These are phyloP conservation scores for Madurella fahalii DNA, from an alignment of 2,329 filamentous ascomycete species.

Conservation along the genomic window DNA sequence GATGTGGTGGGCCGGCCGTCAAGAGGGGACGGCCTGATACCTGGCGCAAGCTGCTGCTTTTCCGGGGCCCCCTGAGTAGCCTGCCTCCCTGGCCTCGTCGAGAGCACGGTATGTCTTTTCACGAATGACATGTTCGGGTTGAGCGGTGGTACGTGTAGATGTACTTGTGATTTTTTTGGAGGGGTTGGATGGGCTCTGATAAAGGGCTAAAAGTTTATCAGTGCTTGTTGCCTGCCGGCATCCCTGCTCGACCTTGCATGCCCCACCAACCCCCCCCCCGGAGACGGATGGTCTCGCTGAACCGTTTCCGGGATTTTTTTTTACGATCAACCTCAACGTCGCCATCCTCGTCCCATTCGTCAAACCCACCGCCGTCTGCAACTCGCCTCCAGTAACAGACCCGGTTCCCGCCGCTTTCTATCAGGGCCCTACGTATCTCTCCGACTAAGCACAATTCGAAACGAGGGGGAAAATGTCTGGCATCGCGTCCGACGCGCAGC, in stretches of 20 bases:
- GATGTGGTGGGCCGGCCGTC: constrained; percentile 87
- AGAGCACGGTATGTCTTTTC: constrained; percentile 53
- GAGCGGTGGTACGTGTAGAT: background rate
- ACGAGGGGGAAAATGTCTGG: constrained; percentile 37
- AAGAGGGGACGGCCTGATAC: constrained; percentile 77
- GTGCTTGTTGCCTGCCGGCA: background rate
- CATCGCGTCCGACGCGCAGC: constrained; percentile 76
- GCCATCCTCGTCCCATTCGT: background rate
- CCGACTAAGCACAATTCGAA: background rate
- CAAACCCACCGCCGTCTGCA: background rate
- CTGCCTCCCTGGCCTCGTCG: constrained; percentile 31
- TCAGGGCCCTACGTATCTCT: background rate
- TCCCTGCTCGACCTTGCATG: background rate
- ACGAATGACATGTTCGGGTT: constrained; percentile 52
- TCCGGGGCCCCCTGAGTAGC: constrained; percentile 25
- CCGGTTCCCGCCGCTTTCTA: too few relatives aligned
- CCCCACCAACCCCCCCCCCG: background rate
- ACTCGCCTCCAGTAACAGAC: background rate
- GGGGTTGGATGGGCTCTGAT: constrained; percentile 18
- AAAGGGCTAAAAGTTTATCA: constrained; percentile 14
- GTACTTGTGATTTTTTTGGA: constrained; percentile 4
- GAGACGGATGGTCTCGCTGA: background rate
- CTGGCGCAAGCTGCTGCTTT: constrained; percentile 40
- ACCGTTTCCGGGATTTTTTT: constrained; percentile 18
- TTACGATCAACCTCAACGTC: background rate